phyloP scores from a whole-genome alignment of 495 filamentous ascomycete genomes.

The Trichoderma erinaceum region DNA sequence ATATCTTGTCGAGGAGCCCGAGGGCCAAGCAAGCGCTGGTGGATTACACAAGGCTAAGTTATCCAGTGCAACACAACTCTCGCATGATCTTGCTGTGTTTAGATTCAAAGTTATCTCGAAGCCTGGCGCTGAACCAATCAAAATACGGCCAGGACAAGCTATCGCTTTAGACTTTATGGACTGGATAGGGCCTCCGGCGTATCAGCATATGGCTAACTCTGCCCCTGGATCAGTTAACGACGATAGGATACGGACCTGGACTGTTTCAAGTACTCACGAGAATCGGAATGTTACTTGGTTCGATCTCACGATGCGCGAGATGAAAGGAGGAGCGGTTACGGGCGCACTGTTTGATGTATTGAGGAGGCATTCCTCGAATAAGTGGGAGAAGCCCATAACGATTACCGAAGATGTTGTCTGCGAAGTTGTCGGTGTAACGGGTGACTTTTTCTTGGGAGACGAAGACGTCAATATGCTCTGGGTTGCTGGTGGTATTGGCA shows the following conservation, averaged over 20 bases:
- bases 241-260: background rate
- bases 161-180: slow-evolving; percentile 2
- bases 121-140: background rate
- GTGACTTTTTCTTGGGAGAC: background rate
- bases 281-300: background rate
- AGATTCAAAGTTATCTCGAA: background rate
- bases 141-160: slow-evolving; percentile 1
- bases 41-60: background rate
- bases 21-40: background rate
- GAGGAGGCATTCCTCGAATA: background rate
- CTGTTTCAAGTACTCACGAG: background rate
- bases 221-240: background rate
- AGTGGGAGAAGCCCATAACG: background rate
- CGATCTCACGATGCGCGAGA: slow-evolving; percentile 1
- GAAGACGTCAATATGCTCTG: slow-evolving; percentile 1
- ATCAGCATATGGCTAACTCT: slow-evolving; percentile 9
- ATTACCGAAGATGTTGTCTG: background rate
- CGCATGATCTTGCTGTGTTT: background rate
- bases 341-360: slow-evolving; percentile 3
- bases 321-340: background rate
- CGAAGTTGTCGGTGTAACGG: background rate
- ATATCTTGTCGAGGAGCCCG: background rate
- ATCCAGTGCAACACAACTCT: background rate
- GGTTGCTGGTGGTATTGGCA: slow-evolving; percentile 3
- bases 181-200: slow-evolving; percentile 1